Evolutionary conservation across 2,329 filamentous ascomycete genomes (phyloP).

Genomic region (Daldinia sp.): DNA sequence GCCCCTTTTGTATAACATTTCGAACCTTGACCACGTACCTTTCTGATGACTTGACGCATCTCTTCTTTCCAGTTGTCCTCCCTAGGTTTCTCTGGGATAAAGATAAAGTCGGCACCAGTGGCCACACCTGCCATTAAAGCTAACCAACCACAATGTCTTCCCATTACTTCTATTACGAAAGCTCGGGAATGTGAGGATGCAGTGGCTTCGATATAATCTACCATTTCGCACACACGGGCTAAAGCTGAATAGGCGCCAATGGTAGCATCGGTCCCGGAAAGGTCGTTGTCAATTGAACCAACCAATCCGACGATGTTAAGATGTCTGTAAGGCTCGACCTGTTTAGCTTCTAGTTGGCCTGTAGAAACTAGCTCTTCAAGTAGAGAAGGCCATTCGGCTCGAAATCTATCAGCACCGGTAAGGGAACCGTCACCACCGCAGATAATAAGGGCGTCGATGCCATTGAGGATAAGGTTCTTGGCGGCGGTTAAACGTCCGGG

Average conservation of each 20-base stretch:
- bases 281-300: conserved; percentile 97
- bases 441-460: conserved; percentile 96
- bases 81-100: conserved; percentile 94
- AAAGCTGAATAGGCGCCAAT: conserved; percentile 97
- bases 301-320: conserved; percentile 97
- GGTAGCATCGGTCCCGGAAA: conserved; percentile 96
- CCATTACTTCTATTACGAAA: conserved; percentile 99
- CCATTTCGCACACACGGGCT: conserved; percentile 91
- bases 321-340: conserved; percentile 81
- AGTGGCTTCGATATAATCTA: conserved; percentile 97
- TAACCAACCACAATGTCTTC: conserved; percentile 96
- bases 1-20: background rate
- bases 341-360: conserved; percentile 76
- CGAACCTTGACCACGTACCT: conserved; percentile 60
- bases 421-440: conserved; percentile 97
- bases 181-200: conserved; percentile 94
- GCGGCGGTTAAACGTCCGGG: conserved; percentile 85
- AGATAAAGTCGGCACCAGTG: conserved; percentile 95
- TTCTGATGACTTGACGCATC: conserved; percentile 82
- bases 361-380: conserved; percentile 84
- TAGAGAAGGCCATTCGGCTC: conserved; percentile 90
- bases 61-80: conserved; percentile 88
- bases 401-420: conserved; percentile 94
- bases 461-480: conserved; percentile 92
- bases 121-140: conserved; percentile 96